Base-by-base conservation (phyloP, 495 filamentous ascomycete genomes). In the Aspergillus sparsus region DNA sequence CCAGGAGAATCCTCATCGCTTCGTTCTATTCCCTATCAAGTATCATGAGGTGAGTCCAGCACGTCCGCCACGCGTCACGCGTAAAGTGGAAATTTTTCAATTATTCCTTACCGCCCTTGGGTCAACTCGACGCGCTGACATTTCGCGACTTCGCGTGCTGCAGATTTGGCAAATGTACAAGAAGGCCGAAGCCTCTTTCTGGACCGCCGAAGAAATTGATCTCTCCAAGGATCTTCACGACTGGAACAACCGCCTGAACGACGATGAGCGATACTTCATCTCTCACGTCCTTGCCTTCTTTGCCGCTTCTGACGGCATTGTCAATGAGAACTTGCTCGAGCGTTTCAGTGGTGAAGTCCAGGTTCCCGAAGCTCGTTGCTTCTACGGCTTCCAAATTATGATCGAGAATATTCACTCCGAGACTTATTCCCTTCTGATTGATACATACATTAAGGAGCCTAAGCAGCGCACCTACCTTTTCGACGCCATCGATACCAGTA, bases 81-180 rank as follows among this genome's bases (percentile, higher is more conserved):
- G 89, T 90, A 83, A 85, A 88, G 81, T 89, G 82, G 74, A 53
- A 49, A 49, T 61, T 63, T 73, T 73, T 66, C 62, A 34, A 16
- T 60, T 42, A 35, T 21, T 35, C 53, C 21, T 50, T 36, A 61
- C 55, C 63, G 58, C 63, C 53, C 57, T 53, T n/a, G 60, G 45
- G 27, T 16, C n/a, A 41, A 57, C 32, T 18, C 39, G 36, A 34
- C 53, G 18, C 21, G 33, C 64, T 71, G 61, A 67, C 58, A 34
- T 32, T 3, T 21, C 6, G 31, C 21, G 21, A 39, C 27, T 52
- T 46, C 42, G 60, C 58, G 55, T 49, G 37, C 55, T 33, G 71
- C 67, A 93, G 94, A 93, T 98, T 79, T 98, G 94, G 94, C 95
- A 97, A 77, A 97, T 98, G 93, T 98, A 98, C 85, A 98, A 98